These are phyloP conservation scores for Ananas comosus DNA, from an alignment of 176 grass and related monocot genomes.

Conservation along the genomic window DNA sequence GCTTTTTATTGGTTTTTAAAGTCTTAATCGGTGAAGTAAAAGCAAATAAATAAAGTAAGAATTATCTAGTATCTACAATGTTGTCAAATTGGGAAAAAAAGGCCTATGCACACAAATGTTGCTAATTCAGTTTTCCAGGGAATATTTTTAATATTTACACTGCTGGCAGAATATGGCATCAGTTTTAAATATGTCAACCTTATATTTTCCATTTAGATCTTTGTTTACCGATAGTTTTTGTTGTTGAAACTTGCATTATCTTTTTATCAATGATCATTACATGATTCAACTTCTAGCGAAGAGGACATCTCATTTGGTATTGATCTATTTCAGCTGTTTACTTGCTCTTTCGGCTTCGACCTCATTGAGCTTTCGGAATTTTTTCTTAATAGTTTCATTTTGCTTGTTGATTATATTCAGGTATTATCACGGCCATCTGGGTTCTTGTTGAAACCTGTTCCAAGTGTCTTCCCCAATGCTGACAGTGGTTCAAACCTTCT, in stretches of 20 bases:
- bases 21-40: too few relatives aligned
- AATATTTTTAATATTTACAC: not conserved
- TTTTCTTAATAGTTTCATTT: not conserved
- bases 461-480: conserved; percentile 54
- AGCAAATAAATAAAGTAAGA: too few relatives aligned
- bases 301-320: not conserved
- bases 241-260: not conserved
- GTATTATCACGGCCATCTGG: conserved; percentile 81
- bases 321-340: not conserved
- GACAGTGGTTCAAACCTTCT: conserved; percentile 85
- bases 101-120: too few relatives aligned
- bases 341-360: not conserved
- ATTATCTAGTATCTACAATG: too few relatives aligned
- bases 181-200: not conserved
- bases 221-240: not conserved
- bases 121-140: too few relatives aligned
- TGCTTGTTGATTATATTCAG: conserved; percentile 35
- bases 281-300: not conserved
- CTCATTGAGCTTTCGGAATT: not conserved
- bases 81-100: too few relatives aligned
- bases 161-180: not conserved
- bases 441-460: conserved; percentile 91
- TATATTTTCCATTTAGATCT: not conserved
- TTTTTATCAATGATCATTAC: not conserved
- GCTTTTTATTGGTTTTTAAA: too few relatives aligned